phyloP scores from a whole-genome alignment of 495 filamentous ascomycete genomes.

The Pyrenula massariospora region DNA sequence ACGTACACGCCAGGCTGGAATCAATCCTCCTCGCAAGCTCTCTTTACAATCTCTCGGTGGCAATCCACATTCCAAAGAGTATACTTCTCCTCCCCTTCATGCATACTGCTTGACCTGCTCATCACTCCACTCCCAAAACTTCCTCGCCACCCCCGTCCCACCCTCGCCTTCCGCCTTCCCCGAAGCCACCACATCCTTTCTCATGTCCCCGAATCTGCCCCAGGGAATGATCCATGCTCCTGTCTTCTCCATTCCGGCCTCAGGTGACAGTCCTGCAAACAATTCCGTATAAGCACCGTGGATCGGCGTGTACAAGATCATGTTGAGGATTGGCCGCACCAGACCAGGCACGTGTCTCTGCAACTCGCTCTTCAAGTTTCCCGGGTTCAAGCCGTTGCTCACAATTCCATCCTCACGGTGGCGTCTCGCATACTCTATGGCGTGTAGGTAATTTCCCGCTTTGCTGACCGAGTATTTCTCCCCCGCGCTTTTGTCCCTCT shows the following conservation, averaged over 20 bases:
- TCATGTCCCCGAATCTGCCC: slow-evolving; percentile 11
- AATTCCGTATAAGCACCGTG: slow-evolving; percentile 28
- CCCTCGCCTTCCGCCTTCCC: slow-evolving; percentile 21
- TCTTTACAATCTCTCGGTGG: too few relatives aligned
- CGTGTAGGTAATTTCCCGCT: slow-evolving; percentile 19
- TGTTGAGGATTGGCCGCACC: slow-evolving; percentile 7
- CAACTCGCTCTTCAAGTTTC: slow-evolving; percentile 22
- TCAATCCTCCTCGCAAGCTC: too few relatives aligned
- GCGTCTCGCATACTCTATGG: slow-evolving; percentile 18
- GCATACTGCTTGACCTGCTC: slow-evolving; percentile 16
- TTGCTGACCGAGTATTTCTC: slow-evolving; percentile 24
- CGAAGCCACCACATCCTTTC: slow-evolving; percentile 18
- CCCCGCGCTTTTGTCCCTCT: slow-evolving; percentile 4
- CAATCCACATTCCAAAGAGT: too few relatives aligned
- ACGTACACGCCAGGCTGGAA: too few relatives aligned
- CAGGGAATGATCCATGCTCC: slow-evolving; percentile 27
- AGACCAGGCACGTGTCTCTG: slow-evolving; percentile 10
- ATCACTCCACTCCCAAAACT: slow-evolving; percentile 30
- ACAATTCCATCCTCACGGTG: slow-evolving; percentile 16
- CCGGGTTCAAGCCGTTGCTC: slow-evolving; percentile 28
- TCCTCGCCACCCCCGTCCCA: slow-evolving; percentile 22
- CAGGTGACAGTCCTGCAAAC: slow-evolving; percentile 26
- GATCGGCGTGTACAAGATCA: slow-evolving; percentile 17
- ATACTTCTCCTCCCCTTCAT: neutral
- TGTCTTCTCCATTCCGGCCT: slow-evolving; percentile 18